Base-by-base conservation (phyloP, 306 rosid genomes). In the Elaeagnus macrophylla region DNA sequence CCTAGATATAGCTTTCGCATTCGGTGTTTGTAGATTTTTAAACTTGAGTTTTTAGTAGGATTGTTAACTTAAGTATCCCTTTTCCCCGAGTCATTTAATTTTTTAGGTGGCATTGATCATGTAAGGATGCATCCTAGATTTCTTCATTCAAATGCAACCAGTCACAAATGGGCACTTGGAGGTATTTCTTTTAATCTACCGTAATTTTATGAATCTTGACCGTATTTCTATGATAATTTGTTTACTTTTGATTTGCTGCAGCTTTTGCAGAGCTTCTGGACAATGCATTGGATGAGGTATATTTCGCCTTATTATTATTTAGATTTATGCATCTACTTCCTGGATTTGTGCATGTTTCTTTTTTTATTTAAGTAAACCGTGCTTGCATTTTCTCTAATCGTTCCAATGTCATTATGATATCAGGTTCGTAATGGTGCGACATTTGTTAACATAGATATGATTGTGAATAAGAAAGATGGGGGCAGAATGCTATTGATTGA, bases 111-210 rank as follows among this genome's bases (percentile, higher is more conserved):
- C 52, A 74, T 90, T 88, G 97, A 86, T 71, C 97, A 83, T 36
- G 91, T 82, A 5, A 76, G 97, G 65, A 90, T 90, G 53, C 95
- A 90, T 59, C 97, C 97, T 0, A 90, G 71, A 82, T 90, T 90
- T 81, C 85, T 90, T 18, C 97, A 90, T 55, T 86, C 97, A 48
- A 86, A 90, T 86, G 97, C 97, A 9, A 90, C 95, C 43, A 86
- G 97, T 76, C 95, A 90, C 64, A 90, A 90, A 72, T 90, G 97
- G 97, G 94, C 91, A 37, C 86, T 90, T 42, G 97, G 97, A 86
- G 97, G 97, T 51, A 7, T 32, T 7, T 36, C 25, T 53, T n/a
- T 37, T n/a, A 13, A 32, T 53, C n/a, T 37, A 4, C 0, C 7
- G 36, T 36, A 36, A 20, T 32, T 0, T 5, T 32, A 41, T 41